Conservation (phyloP, 352 stramenopile species). For the Globisporangium middletonii region DNA sequence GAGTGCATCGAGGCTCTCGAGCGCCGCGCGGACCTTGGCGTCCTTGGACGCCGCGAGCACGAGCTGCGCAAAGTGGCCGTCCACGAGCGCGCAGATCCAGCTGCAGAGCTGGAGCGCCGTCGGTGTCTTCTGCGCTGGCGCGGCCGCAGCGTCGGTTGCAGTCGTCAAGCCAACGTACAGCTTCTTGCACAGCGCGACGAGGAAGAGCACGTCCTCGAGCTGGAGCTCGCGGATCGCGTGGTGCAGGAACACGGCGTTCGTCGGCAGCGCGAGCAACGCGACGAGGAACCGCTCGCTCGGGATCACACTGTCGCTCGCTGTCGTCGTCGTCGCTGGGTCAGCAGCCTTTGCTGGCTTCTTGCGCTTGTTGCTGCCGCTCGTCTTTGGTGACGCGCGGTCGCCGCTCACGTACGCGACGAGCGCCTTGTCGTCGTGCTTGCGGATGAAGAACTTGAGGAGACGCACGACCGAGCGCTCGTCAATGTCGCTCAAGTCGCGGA, state of each 20-base stretch:
- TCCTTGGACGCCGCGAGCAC: slow-evolving; percentile 55
- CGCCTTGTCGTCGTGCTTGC: slow-evolving; percentile 31
- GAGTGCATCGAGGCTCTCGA: slow-evolving; percentile 50
- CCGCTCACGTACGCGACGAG: slow-evolving; percentile 27
- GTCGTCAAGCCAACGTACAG: slow-evolving; percentile 41
- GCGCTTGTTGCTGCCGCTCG: slow-evolving; percentile 16
- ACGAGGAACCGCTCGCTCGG: slow-evolving; percentile 49
- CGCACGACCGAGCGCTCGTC: slow-evolving; percentile 70
- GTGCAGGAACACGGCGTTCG: slow-evolving; percentile 75
- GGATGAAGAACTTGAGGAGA: slow-evolving; percentile 73
- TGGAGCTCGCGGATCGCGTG: slow-evolving; percentile 64
- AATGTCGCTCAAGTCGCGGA: slow-evolving; percentile 66
- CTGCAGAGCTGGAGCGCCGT: slow-evolving; percentile 42
- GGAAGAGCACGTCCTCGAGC: slow-evolving; percentile 57
- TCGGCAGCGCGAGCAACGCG: slow-evolving; percentile 49
- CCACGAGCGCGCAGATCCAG: slow-evolving; percentile 73
- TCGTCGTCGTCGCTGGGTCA: not conserved
- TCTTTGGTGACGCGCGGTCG: slow-evolving; percentile 3
- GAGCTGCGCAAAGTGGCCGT: slow-evolving; percentile 62
- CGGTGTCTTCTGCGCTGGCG: slow-evolving; percentile 13
- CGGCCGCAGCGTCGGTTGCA: slow-evolving; percentile 5
- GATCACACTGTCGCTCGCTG: slow-evolving; percentile 8
- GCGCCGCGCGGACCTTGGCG: slow-evolving; percentile 22
- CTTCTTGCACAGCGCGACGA: slow-evolving; percentile 72
- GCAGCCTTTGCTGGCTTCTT: slow-evolving; percentile 21